phyloP scores from a whole-genome alignment of 352 stramenopile genomes.

The Globisporangium nodosum region DNA sequence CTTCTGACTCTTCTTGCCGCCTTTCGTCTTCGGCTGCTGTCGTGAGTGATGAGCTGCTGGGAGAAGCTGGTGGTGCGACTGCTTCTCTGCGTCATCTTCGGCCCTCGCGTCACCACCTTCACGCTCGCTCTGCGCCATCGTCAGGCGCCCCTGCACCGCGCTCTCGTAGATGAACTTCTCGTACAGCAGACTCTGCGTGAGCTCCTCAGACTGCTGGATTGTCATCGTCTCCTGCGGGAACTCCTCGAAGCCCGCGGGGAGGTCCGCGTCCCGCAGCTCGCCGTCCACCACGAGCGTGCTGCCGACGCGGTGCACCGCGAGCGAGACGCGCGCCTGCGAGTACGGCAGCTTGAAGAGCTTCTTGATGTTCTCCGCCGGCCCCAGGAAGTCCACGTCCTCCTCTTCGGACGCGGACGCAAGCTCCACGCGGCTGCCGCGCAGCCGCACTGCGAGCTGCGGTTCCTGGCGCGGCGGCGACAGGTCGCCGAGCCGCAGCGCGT shows the following conservation, averaged over 20 bases:
- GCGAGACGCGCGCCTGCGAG: slow-evolving; percentile 67
- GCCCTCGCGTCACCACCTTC: not conserved
- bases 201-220: slow-evolving; percentile 35
- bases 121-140: not conserved
- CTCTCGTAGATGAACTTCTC: slow-evolving; percentile 88
- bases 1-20: slow-evolving; percentile 30
- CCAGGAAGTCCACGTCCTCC: slow-evolving; percentile 71
- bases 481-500: slow-evolving; percentile 53
- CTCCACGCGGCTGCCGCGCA: slow-evolving; percentile 64
- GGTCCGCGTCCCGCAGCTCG: slow-evolving; percentile 60
- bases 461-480: slow-evolving; percentile 26
- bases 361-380: slow-evolving; percentile 83
- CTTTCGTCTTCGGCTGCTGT: slow-evolving; percentile 4
- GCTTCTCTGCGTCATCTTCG: slow-evolving; percentile 2
- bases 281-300: slow-evolving; percentile 78
- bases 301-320: slow-evolving; percentile 76
- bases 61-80: not conserved
- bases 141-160: slow-evolving; percentile 33
- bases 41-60: not conserved
- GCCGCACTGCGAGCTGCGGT: slow-evolving; percentile 64
- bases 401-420: slow-evolving; percentile 62
- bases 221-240: slow-evolving; percentile 48
- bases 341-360: slow-evolving; percentile 85
- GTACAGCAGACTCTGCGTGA: slow-evolving; percentile 52
- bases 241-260: slow-evolving; percentile 65